Evolutionary conservation across 495 filamentous ascomycete species (phyloP).

Genomic region (Annulohypoxylon bovei): DNA sequence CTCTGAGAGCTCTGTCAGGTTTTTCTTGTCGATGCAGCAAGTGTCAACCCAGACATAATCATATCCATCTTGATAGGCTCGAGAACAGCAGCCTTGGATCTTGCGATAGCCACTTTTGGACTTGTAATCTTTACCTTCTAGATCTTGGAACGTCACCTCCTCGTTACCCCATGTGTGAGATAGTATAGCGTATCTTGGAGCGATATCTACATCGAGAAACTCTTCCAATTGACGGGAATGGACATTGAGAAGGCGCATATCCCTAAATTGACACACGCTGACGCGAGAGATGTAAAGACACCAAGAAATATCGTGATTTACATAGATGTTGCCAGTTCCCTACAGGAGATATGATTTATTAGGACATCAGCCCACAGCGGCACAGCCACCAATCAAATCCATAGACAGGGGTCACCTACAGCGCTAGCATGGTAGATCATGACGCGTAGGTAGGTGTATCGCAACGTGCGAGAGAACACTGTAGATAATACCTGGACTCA

Average conservation of each 20-base stretch:
- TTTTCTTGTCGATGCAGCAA: background rate
- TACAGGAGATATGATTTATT: background rate
- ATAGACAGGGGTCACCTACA: background rate
- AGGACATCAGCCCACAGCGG: background rate
- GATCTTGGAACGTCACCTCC: background rate
- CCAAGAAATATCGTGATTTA: background rate
- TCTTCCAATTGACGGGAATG: background rate
- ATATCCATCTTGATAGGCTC: background rate
- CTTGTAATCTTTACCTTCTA: background rate
- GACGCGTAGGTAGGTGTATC: background rate
- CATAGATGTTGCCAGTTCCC: too few species aligned
- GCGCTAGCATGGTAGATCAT: background rate
- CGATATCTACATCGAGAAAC: background rate
- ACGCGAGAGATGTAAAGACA: background rate
- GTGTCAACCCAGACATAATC: background rate
- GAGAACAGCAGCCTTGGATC: background rate
- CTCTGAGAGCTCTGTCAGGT: background rate
- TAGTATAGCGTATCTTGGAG: background rate
- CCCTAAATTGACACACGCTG: background rate
- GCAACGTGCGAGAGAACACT: background rate
- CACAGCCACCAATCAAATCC: background rate
- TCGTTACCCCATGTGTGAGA: background rate
- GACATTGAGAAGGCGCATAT: background rate
- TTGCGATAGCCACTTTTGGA: background rate
- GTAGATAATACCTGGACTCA: too few species aligned